Evolutionary conservation across 139 green algal species (phyloP).

Genomic region (Dunaliella sp.): DNA sequence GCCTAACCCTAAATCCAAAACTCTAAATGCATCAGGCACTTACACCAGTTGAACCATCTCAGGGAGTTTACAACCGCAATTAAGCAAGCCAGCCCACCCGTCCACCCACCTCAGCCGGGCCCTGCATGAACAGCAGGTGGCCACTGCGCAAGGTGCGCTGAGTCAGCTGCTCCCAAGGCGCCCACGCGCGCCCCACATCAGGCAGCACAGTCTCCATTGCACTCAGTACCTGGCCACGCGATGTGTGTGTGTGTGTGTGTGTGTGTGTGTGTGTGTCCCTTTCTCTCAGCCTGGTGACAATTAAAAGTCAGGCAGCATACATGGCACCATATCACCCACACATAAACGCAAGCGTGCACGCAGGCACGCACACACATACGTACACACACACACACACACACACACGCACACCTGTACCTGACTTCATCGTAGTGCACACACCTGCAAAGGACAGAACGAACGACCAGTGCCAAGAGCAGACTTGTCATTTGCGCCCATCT

Average conservation of each 20-base stretch:
- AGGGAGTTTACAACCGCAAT: too few relatives aligned
- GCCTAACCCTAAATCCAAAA: too few relatives aligned
- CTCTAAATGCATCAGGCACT: too few relatives aligned
- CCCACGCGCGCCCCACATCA: background rate
- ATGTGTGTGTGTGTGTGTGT: background rate
- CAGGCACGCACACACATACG: background rate
- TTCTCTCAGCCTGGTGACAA: background rate
- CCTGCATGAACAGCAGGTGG: background rate
- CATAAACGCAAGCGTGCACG: background rate
- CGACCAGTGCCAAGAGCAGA: too few relatives aligned
- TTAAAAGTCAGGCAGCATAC: background rate
- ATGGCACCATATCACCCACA: background rate
- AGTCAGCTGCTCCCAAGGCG: background rate
- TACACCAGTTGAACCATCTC: too few relatives aligned
- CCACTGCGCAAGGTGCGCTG: background rate
- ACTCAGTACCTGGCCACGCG: background rate
- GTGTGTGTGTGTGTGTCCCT: background rate
- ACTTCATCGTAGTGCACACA: too few relatives aligned
- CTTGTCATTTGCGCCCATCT: too few relatives aligned
- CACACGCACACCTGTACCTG: too few relatives aligned
- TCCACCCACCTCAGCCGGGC: too few relatives aligned
- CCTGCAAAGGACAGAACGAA: too few relatives aligned
- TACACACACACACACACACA: too few relatives aligned
- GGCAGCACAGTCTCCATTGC: background rate
- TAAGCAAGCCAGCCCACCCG: too few relatives aligned